Conservation (phyloP, 148 eudicot genomes). For the Chenopodium quinoa region DNA sequence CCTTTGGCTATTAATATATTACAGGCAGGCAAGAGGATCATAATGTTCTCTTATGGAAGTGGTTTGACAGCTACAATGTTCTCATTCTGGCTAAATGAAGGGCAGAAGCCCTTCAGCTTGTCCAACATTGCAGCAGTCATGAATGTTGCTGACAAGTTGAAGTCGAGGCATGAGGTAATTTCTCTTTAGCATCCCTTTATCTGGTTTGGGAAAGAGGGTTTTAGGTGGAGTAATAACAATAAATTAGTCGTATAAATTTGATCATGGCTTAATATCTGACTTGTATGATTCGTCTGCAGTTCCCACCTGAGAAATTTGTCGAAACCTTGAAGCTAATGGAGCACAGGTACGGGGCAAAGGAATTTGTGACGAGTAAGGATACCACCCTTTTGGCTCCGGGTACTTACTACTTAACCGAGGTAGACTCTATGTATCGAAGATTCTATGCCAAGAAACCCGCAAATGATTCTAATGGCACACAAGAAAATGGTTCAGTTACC, state of each 20-base stretch:
- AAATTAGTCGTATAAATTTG: no score
- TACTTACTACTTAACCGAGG: constrained; percentile 79
- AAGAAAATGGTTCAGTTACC: constrained; percentile 40
- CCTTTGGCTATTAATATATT: constrained; percentile 4
- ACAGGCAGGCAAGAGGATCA: constrained; percentile 73
- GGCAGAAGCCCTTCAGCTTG: constrained; percentile 73
- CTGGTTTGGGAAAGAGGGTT: no score
- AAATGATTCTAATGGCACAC: neutral
- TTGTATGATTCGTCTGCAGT: constrained; percentile 34
- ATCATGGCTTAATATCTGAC: neutral
- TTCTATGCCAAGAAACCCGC: constrained; percentile 59
- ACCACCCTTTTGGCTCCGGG: constrained; percentile 61
- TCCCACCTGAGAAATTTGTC: constrained; percentile 78
- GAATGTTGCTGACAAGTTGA: constrained; percentile 72
- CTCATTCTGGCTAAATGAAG: constrained; percentile 64
- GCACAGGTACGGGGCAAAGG: constrained; percentile 79
- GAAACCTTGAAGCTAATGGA: constrained; percentile 84
- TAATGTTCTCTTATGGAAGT: constrained; percentile 96
- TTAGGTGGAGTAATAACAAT: no score
- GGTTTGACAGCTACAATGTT: constrained; percentile 90
- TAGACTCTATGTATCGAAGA: constrained; percentile 68
- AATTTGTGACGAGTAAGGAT: constrained; percentile 84
- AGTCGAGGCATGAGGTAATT: constrained; percentile 90
- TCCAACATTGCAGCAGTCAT: constrained; percentile 71
- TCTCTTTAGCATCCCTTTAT: neutral